Base-by-base conservation (phyloP, 148 eudicot species). In the Rhododendron griersonianum region DNA sequence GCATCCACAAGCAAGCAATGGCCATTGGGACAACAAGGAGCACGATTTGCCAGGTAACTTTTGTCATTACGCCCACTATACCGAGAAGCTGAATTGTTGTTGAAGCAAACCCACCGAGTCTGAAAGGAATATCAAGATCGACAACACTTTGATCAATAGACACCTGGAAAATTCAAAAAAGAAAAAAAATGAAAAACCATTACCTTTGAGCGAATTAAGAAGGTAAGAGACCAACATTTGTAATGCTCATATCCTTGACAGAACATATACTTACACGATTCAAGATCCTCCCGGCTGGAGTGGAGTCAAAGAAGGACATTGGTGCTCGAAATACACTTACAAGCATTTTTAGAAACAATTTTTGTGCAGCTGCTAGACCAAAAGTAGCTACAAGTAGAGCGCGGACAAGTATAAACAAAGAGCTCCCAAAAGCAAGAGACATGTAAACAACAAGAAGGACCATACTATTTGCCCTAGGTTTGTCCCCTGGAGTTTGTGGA, bases 231-330 rank as follows among this genome's bases (percentile, higher is more conserved):
- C 13, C 25, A 44, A 47, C 45, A 37, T 16, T 44, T 63, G 50
- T 45, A 82, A 74, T 41, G 25, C 21, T 59, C 37, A 81, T 53
- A 41, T 73, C 81, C 47, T 48, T 82, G 76, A 82, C 76, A 78
- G 47, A 86, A 61, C 48, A 80, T 80, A 78, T 65, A 33, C 96
- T 89, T 93, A 96, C 99, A 8, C 99, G 97, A 88, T 94, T 96
- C 87, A 96, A 91, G 85, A 96, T 96, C 87, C 99, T 91, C 61
- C 98, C 99, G 63, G 97, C 92, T 81, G 99, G 99, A 81, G 99
- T 96, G 50, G 98, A 96, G 93, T 96, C 99, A 85, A 92, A 96
- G 94, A 96, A 96, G 45, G 99, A 96, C 98, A 96, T 96, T 76
- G 99, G 99, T 87, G 99, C 98, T 83, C 95, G 93, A 81, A 96